phyloP scores from a whole-genome alignment of 768 basidiomycete species.

The Strobilomyces echinocephalus region DNA sequence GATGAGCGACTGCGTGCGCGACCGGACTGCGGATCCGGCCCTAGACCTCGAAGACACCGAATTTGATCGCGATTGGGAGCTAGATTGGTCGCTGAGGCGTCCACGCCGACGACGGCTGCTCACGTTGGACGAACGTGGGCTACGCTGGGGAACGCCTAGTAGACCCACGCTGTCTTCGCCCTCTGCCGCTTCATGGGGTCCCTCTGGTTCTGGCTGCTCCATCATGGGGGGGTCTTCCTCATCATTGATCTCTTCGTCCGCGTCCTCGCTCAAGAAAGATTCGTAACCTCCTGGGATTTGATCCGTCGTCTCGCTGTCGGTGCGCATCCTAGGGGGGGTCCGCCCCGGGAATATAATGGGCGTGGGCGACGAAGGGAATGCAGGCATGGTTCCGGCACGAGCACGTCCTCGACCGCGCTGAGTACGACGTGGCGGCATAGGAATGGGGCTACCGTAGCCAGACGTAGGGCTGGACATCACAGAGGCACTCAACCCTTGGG shows the following conservation, averaged over 20 bases:
- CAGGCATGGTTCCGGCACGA: slow-evolving; percentile 38
- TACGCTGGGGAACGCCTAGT: slow-evolving; percentile 47
- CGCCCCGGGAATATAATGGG: slow-evolving; percentile 30
- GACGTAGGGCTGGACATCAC: slow-evolving; percentile 35
- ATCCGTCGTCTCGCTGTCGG: slow-evolving; percentile 28
- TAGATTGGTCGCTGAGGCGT: slow-evolving; percentile 35
- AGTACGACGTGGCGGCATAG: slow-evolving; percentile 48
- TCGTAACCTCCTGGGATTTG: slow-evolving; percentile 27
- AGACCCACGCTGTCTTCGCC: slow-evolving; percentile 59
- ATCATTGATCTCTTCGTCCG: slow-evolving; percentile 32
- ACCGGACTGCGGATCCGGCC: slow-evolving; percentile 52
- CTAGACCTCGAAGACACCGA: slow-evolving; percentile 37
- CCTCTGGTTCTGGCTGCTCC: slow-evolving; percentile 46
- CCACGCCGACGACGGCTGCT: slow-evolving; percentile 32
- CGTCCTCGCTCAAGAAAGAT: slow-evolving; percentile 30
- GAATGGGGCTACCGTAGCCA: slow-evolving; percentile 35
- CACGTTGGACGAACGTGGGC: slow-evolving; percentile 40
- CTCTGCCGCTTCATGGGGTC: slow-evolving; percentile 56
- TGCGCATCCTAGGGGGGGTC: slow-evolving; percentile 22
- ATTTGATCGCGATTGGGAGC: slow-evolving; percentile 27
- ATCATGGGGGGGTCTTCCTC: slow-evolving; percentile 34
- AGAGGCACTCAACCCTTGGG: slow-evolving; percentile 36
- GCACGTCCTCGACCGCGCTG: slow-evolving; percentile 35
- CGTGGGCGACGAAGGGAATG: slow-evolving; percentile 34
- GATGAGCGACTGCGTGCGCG: slow-evolving; percentile 62